Conservation (phyloP, 1,139 yeast genomes). For the Magnusiomyces tetraspermus region DNA sequence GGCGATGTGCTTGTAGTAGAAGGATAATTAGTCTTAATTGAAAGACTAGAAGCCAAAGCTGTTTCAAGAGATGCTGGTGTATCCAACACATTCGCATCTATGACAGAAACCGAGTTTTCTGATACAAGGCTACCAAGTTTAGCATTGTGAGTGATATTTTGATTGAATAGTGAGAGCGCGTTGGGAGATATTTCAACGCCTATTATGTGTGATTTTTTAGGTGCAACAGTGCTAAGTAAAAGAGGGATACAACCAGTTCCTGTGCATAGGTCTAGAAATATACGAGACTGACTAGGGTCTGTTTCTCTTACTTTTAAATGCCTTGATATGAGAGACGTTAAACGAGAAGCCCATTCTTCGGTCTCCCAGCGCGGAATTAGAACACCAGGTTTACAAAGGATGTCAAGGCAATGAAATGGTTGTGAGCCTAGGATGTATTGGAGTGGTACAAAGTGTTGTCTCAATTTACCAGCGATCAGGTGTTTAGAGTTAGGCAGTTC, state of each 20-base stretch:
- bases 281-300: constrained; percentile 15
- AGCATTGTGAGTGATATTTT: constrained; percentile 35
- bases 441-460: constrained; percentile 47
- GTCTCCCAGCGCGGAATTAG: constrained; percentile 94
- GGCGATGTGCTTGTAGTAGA: no score
- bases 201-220: constrained; percentile 23
- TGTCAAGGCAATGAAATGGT: constrained; percentile 68
- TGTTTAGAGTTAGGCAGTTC: constrained; percentile 30
- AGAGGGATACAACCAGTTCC: constrained; percentile 88
- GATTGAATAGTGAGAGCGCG: constrained; percentile 45
- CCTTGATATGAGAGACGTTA: constrained; percentile 22
- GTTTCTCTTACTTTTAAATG: neutral
- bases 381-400: constrained; percentile 54
- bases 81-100: constrained; percentile 20
- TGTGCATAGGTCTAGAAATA: constrained; percentile 66
- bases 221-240: constrained; percentile 27
- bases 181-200: constrained; percentile 54
- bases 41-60: constrained; percentile 2
- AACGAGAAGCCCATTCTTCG: constrained; percentile 68
- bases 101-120: constrained; percentile 1
- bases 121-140: constrained; percentile 3
- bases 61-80: neutral
- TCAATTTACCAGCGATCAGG: constrained; percentile 22
- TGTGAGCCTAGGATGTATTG: constrained; percentile 80
- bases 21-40: neutral